Percentiles rank a stretch among this genome's conserved stretches.
These are phyloP conservation scores for Boletus subparvulus DNA, from an alignment of 768 basidiomycete genomes.

Conservation along the genomic window DNA sequence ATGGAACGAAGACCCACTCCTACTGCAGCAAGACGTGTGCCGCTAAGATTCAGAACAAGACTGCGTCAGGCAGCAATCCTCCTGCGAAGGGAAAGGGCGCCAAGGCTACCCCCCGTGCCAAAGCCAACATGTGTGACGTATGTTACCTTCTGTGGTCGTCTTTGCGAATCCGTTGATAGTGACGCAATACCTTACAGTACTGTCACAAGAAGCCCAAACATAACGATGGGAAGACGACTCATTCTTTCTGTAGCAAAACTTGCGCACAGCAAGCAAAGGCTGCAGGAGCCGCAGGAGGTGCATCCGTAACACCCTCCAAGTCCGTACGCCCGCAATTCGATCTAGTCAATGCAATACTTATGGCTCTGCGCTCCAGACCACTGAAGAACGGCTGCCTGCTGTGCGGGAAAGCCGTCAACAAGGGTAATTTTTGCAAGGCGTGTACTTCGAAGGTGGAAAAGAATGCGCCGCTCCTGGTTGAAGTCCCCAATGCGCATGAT, in stretches of 20 bases:
- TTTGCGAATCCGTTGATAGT: background rate
- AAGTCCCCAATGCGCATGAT: constrained; percentile 56
- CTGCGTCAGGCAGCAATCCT: constrained; percentile 24
- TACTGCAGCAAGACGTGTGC: constrained; percentile 61
- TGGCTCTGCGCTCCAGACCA: constrained; percentile 32
- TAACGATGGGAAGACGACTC: constrained; percentile 54
- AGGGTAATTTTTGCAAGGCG: constrained; percentile 61
- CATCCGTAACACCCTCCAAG: constrained; percentile 28
- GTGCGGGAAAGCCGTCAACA: constrained; percentile 58
- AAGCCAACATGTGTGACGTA: constrained; percentile 51
- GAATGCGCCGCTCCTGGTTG: constrained; percentile 55
- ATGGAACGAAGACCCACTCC: constrained; percentile 54
- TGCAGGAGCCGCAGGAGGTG: constrained; percentile 24
- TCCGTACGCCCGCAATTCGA: constrained; percentile 24
- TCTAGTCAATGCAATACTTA: constrained; percentile 33
- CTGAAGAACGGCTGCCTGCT: constrained; percentile 52
- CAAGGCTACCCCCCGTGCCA: constrained; percentile 26
- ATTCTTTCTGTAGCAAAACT: constrained; percentile 63
- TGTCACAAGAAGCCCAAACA: constrained; percentile 62
- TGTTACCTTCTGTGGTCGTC: constrained; percentile 20
- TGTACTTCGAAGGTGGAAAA: constrained; percentile 56
- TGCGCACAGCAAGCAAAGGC: constrained; percentile 52
- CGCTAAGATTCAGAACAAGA: constrained; percentile 43
- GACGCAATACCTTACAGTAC: constrained; percentile 37
- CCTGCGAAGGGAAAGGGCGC: constrained; percentile 27